Conservation (phyloP, 73 alveolate species). For the Paramecium bursaria region DNA sequence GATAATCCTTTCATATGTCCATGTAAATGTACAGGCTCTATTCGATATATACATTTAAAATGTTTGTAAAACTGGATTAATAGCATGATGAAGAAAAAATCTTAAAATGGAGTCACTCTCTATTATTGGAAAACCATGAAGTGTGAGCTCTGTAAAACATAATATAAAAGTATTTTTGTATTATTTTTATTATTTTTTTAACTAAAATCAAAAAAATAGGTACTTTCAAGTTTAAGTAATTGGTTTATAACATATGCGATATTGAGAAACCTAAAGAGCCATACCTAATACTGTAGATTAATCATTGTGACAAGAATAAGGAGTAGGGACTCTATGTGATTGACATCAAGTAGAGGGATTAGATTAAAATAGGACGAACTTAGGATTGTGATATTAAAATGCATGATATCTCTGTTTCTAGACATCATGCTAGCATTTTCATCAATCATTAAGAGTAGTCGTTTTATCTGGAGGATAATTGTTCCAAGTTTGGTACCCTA, state of each 20-base stretch:
- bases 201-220: constrained; percentile 20
- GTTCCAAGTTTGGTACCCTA: constrained; percentile 77
- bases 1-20: constrained; percentile 69
- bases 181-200: neutral
- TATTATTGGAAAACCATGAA: constrained; percentile 68
- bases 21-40: constrained; percentile 58
- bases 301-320: constrained; percentile 54
- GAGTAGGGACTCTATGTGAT: constrained; percentile 51
- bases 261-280: constrained; percentile 58
- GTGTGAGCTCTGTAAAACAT: constrained; percentile 66
- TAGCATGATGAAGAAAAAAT: constrained; percentile 52
- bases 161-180: constrained; percentile 3
- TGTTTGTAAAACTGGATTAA: constrained; percentile 63
- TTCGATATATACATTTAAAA: constrained; percentile 56
- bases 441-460: constrained; percentile 50
- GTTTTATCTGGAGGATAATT: constrained; percentile 70
- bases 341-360: constrained; percentile 20
- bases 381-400: constrained; percentile 78
- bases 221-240: too few relatives aligned
- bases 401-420: constrained; percentile 81
- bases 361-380: constrained; percentile 77
- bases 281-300: constrained; percentile 21
- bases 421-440: constrained; percentile 79
- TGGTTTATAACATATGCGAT: constrained; percentile 48
- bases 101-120: constrained; percentile 55